phyloP scores from a whole-genome alignment of 495 filamentous ascomycete genomes.

The Hypoxylon rickii region DNA sequence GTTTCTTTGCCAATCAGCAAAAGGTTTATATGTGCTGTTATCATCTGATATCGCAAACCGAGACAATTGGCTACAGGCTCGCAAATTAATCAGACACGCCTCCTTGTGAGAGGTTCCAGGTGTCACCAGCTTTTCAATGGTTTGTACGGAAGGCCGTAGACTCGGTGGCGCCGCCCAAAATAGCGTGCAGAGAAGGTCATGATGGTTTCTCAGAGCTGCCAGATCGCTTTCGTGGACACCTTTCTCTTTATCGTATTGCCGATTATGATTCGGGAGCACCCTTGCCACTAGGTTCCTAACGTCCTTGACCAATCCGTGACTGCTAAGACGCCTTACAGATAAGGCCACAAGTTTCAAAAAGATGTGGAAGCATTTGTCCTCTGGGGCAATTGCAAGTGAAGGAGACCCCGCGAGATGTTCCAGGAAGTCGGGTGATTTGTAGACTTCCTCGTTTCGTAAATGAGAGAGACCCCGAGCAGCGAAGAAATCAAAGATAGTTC shows the following conservation, averaged over 20 bases:
- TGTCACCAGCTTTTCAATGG: conserved; percentile 78
- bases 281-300: conserved; percentile 77
- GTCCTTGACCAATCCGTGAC: conserved; percentile 67
- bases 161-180: conserved; percentile 81
- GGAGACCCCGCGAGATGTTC: conserved; percentile 69
- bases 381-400: conserved; percentile 61
- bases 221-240: conserved; percentile 73
- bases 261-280: conserved; percentile 85
- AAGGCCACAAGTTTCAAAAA: conserved; percentile 82
- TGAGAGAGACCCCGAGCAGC: conserved; percentile 73
- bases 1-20: conserved; percentile 71
- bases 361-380: conserved; percentile 91
- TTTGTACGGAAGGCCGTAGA: conserved; percentile 68
- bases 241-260: conserved; percentile 84
- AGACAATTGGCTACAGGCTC: conserved; percentile 78
- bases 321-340: conserved; percentile 65
- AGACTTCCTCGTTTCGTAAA: conserved; percentile 75
- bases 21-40: conserved; percentile 55
- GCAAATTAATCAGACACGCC: conserved; percentile 81
- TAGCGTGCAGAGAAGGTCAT: conserved; percentile 86
- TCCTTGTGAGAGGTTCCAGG: conserved; percentile 80
- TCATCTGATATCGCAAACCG: conserved; percentile 71
- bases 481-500: conserved; percentile 88
- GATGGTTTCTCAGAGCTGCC: conserved; percentile 88
- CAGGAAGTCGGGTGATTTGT: conserved; percentile 78